These are phyloP conservation scores for Lentinula detonsa DNA, from an alignment of 768 basidiomycete genomes.

Conservation along the genomic window DNA sequence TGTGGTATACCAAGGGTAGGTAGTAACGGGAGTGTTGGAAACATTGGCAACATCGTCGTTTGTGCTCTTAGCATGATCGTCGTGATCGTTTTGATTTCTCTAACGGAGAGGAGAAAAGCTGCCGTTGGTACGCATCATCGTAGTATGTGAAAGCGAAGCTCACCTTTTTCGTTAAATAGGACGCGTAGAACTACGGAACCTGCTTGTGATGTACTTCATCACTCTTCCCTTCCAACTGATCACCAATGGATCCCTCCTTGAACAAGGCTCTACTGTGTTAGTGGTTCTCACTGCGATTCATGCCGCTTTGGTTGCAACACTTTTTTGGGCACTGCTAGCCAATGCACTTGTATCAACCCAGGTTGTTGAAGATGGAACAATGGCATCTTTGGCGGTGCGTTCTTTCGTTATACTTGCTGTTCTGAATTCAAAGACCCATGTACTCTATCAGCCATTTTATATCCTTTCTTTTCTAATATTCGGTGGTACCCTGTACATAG, in stretches of 20 bases:
- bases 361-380: slow-evolving; percentile 86
- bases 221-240: slow-evolving; percentile 77
- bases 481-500: slow-evolving; percentile 73
- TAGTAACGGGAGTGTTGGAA: slow-evolving; percentile 57
- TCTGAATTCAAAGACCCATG: not conserved
- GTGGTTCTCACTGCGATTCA: slow-evolving; percentile 74
- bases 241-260: slow-evolving; percentile 71
- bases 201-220: slow-evolving; percentile 61
- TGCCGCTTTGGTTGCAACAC: slow-evolving; percentile 64
- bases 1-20: slow-evolving; percentile 73
- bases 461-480: slow-evolving; percentile 45
- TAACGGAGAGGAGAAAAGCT: slow-evolving; percentile 65
- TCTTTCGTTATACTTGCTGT: not conserved
- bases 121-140: slow-evolving; percentile 68
- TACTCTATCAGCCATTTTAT: not conserved
- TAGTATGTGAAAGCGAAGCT: not conserved
- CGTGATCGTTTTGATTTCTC: slow-evolving; percentile 46
- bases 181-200: slow-evolving; percentile 66
- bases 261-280: slow-evolving; percentile 72
- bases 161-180: slow-evolving; percentile 26
- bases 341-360: slow-evolving; percentile 83
- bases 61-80: slow-evolving; percentile 68
- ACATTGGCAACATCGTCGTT: slow-evolving; percentile 80
- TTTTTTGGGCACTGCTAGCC: slow-evolving; percentile 77
- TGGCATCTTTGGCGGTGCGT: slow-evolving; percentile 59